phyloP scores from a whole-genome alignment of 352 stramenopile species.

The Phytophthora ohioensis region DNA sequence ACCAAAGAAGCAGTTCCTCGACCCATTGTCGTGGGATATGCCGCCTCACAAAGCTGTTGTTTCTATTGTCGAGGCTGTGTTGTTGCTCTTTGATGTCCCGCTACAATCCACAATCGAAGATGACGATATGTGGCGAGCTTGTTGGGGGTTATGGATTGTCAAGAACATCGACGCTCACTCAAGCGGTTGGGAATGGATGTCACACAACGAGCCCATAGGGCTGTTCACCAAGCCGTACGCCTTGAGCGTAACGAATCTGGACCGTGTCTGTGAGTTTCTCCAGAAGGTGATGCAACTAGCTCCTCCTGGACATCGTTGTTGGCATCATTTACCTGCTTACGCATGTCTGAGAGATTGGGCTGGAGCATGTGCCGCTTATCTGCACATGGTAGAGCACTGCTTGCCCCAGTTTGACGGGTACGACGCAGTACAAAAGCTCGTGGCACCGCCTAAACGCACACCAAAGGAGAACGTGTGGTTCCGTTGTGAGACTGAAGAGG shows the following conservation, averaged over 20 bases:
- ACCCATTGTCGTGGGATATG: conserved; percentile 71
- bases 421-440: conserved; percentile 51
- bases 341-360: conserved; percentile 59
- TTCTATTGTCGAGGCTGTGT: conserved; percentile 56
- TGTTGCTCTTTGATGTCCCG: conserved; percentile 67
- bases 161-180: conserved; percentile 82
- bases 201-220: conserved; percentile 68
- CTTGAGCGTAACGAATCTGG: conserved; percentile 50
- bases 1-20: conserved; percentile 67
- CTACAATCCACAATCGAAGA: conserved; percentile 21
- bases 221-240: conserved; percentile 81
- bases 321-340: conserved; percentile 69
- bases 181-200: conserved; percentile 69
- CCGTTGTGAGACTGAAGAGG: conserved; percentile 49
- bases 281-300: conserved; percentile 20
- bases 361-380: conserved; percentile 52
- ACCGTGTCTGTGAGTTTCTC: conserved; percentile 46
- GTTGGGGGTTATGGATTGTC: conserved; percentile 77
- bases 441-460: conserved; percentile 56
- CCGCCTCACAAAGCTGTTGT: conserved; percentile 52
- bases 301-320: conserved; percentile 49
- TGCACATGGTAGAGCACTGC: conserved; percentile 69
- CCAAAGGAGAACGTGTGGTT: conserved; percentile 75
- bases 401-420: conserved; percentile 52
- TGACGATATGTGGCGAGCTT: conserved; percentile 51